Conservation (phyloP, 75 land plant species). For the Sequoia sempervirens region DNA sequence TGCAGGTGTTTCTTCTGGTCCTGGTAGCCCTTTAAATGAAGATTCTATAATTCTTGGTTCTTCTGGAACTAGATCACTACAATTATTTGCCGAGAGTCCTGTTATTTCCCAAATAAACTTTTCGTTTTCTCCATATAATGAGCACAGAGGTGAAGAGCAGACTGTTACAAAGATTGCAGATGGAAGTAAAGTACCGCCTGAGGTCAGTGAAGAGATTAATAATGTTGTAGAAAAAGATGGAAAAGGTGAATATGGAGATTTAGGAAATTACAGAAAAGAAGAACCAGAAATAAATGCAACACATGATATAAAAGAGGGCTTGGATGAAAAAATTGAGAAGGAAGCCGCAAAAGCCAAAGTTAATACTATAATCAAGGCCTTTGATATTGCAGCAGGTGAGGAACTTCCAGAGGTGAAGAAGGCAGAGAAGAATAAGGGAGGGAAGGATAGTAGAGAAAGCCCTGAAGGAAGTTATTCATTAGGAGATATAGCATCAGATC, state of each 20-base stretch:
- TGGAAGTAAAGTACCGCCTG: not conserved
- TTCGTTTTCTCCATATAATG: not conserved
- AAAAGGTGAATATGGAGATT: not conserved
- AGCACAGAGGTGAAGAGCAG: not conserved
- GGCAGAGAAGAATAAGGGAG: not conserved
- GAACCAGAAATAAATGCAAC: not conserved
- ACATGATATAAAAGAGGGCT: not conserved
- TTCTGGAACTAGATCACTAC: slow-evolving; percentile 1
- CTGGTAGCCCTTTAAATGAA: not conserved
- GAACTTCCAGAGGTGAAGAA: not conserved
- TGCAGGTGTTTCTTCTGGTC: not conserved
- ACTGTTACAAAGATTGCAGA: not conserved
- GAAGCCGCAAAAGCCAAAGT: not conserved
- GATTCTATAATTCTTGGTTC: not conserved
- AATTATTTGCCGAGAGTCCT: not conserved
- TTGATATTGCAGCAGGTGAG: not conserved
- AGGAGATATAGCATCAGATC: not conserved
- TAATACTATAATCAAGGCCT: not conserved
- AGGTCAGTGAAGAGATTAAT: not conserved
- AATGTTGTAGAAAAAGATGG: not conserved
- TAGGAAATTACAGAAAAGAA: not conserved
- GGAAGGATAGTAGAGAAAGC: not conserved
- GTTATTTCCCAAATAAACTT: not conserved
- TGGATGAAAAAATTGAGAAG: not conserved
- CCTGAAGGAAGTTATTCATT: not conserved